A percentile compares a stretch with the other conserved stretches of the same genome.
Evolutionary conservation across 352 stramenopile species (phyloP).

Genomic region (Globisporangium middletonii): DNA sequence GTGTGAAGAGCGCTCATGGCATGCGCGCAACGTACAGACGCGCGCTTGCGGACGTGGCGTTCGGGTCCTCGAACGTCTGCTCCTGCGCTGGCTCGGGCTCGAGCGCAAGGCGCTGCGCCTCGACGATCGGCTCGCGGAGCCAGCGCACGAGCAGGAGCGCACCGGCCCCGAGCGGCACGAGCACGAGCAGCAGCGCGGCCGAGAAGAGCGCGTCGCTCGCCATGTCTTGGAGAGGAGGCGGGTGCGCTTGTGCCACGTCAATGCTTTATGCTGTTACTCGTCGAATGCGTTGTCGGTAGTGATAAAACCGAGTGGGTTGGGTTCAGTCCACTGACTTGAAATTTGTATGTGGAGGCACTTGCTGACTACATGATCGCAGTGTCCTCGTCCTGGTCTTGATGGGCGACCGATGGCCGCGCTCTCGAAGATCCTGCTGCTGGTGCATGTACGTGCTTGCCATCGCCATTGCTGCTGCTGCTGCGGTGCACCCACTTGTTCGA

Average conservation of each 20-base stretch:
- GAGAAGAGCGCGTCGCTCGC: constrained; percentile 14
- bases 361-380: too few species aligned
- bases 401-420: neutral
- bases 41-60: constrained; percentile 18
- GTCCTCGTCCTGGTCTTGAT: too few species aligned
- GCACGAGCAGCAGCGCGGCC: constrained; percentile 20
- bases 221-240: neutral
- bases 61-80: constrained; percentile 51
- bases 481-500: constrained; percentile 59
- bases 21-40: constrained; percentile 24
- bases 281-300: too few species aligned
- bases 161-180: constrained; percentile 13
- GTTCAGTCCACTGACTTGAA: too few species aligned
- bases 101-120: constrained; percentile 44
- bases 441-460: neutral
- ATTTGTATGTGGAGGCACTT: too few species aligned
- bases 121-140: constrained; percentile 46
- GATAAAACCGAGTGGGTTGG: too few species aligned
- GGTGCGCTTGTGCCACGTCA: neutral
- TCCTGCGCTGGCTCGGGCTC: constrained; percentile 49
- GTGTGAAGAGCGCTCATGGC: neutral
- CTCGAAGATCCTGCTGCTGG: neutral
- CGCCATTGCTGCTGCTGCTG: too few species aligned
- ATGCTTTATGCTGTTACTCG: neutral
- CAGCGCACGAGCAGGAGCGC: constrained; percentile 43